Base-by-base conservation (phyloP, 2,329 filamentous ascomycete species). In the Fusarium sp. region DNA sequence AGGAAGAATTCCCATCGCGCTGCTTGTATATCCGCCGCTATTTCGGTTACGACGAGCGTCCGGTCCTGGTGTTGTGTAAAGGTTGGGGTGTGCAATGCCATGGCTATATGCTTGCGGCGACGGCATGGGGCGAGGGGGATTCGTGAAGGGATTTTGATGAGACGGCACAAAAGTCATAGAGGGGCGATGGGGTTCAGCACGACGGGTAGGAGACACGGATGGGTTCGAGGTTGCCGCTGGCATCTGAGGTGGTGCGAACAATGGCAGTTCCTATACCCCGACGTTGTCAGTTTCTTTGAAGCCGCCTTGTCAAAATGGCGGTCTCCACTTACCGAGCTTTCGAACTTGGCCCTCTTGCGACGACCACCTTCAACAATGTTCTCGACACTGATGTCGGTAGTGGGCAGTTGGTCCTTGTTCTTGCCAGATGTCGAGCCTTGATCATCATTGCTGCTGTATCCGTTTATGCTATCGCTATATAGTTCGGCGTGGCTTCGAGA, bases 361-460 rank as follows among this genome's bases (percentile, higher is more conserved):
- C 96, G 91, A 71, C 95, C 94, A 76, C 96, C 96, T 81, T 98
- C 95, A 65, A 99, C 92, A 79, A 99, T 98, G 78, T 99, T 99
- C 73, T 97, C 94, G 72, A 97, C 89, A 78, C 95, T 98, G 76
- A 99, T 99, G 73, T 99, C 96, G 17, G 96, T 97, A 77, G 93
- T 97, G 48, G 93, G 94, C 74, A 97, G 88, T 69, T 93, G 91
- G 75, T 97, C 94, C 79, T 92, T 94, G 73, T 86, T 88, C 78
- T 92, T 92, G 74, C 92, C 90, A 52, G 79, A 81, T 70, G 91
- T 86, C 56, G 93, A 94, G 70, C 89, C 91, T 65, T 92, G 87
- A 28, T 90, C 91, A 70, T 97, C 94, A 72, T 92, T 94, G 79
- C 94, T 96, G 81, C 93, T 97, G 79, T 96, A 96, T 65, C 89